A percentile compares a stretch with the other conserved stretches of the same genome.
phyloP scores from a whole-genome alignment of 1,284 basidiomycete genomes.

The Phenoliferia sp. region DNA sequence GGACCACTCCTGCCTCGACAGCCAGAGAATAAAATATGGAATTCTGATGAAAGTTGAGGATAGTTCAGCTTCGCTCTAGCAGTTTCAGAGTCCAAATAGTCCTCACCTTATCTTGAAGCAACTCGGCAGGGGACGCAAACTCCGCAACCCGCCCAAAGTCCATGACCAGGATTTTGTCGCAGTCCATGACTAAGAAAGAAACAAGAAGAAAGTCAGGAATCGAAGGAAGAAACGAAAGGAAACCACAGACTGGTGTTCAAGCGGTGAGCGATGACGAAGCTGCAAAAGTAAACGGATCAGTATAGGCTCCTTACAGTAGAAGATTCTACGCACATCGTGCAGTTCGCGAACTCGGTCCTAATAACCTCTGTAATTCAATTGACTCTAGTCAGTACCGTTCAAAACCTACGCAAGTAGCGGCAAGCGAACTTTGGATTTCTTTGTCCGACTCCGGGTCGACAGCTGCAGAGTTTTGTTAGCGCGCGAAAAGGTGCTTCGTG shows the following conservation, averaged over 20 bases:
- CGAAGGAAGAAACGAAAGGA: neutral
- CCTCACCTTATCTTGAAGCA: slow-evolving; percentile 22
- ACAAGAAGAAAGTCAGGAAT: neutral
- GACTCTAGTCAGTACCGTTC: slow-evolving; percentile 34
- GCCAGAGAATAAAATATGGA: slow-evolving; percentile 17
- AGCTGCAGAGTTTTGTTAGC: no score
- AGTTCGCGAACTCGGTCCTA: slow-evolving; percentile 21
- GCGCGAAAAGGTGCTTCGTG: no score
- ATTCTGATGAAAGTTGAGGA: neutral
- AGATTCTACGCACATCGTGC: slow-evolving; percentile 16
- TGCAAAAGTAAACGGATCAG: neutral
- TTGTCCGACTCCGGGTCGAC: slow-evolving; percentile 31
- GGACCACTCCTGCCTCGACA: neutral
- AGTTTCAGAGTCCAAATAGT: no score
- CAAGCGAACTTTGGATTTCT: slow-evolving; percentile 34
- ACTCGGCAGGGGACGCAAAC: slow-evolving; percentile 32
- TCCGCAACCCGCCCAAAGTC: slow-evolving; percentile 32
- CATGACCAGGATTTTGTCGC: slow-evolving; percentile 45
- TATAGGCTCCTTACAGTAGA: neutral
- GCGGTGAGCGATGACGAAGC: slow-evolving; percentile 30
- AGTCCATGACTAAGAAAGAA: slow-evolving; percentile 21
- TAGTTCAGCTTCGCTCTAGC: neutral
- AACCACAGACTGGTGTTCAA: slow-evolving; percentile 14
- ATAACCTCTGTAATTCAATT: slow-evolving; percentile 14
- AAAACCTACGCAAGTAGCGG: neutral